Base-by-base conservation (phyloP, 2,329 filamentous ascomycete species). In the Colletotrichum sp. region DNA sequence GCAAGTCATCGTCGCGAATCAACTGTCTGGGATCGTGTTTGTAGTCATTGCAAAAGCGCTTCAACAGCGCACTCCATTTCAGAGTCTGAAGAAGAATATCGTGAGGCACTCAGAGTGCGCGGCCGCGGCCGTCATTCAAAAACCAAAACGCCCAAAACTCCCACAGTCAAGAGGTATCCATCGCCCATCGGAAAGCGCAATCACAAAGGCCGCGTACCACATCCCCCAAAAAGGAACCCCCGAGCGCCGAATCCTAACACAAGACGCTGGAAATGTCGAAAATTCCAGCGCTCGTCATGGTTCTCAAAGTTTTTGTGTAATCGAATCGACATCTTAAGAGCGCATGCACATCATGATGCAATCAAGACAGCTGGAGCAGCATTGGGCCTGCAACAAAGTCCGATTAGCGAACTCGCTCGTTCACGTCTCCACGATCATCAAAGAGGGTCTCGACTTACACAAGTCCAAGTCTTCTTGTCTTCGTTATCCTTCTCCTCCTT, bases 341-440 rank as follows among this genome's bases (percentile, higher is more conserved):
- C 65, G 65, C 31, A 68, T 43, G 34, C 65, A 68, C 65, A 59
- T 59, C 31, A 59, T 27, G 36, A 68, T 59, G 65, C 65, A 68
- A 27, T 68, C 65, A 15, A 68, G 65, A 16, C 65, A 68, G n/a
- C 65, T 68, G 31, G 65, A 68, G 65, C 65, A 61, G 27, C 65
- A 68, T 61, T 68, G 65, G 27, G 65, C 65, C 65, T 61, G 18
- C 8, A 58, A 18, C 16, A 2, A 18, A 9, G 36, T 3, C 21
- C 61, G 36, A 47, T 47, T 13, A 64, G n/a, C 34, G 24, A 33
- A 47, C 34, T 29, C 43, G 36, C 43, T 27, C 59, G 34, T 24
- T 24, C 38, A n/a, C 3, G 18, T 47, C 18, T 7, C 38, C 38
- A 47, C 38, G 38, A n/a, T 47, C 38, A 1, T 8, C 58, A 31